Percentiles rank a stretch among this genome's conserved stretches.
phyloP scores from a whole-genome alignment of 306 rosid species.

The Citrullus colocynthis region DNA sequence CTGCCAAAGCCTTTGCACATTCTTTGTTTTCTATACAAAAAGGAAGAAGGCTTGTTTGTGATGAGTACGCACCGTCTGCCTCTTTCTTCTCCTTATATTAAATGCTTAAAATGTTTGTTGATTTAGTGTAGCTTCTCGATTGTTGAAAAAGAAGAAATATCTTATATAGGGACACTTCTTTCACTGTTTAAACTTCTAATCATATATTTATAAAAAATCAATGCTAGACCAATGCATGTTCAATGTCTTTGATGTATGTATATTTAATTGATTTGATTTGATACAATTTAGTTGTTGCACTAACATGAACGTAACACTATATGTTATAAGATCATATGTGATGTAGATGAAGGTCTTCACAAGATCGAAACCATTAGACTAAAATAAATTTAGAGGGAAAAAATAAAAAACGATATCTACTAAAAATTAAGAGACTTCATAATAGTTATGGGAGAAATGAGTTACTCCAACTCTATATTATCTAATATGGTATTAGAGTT shows the following conservation, averaged over 20 bases:
- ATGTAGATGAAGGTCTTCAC: too few relatives aligned
- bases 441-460: too few relatives aligned
- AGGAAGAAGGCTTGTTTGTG: neutral
- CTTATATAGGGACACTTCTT: neutral
- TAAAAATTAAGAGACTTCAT: too few relatives aligned
- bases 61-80: neutral
- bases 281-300: neutral
- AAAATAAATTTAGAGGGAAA: too few relatives aligned
- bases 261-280: neutral
- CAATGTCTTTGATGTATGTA: neutral
- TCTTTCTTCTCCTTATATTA: neutral
- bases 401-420: too few relatives aligned
- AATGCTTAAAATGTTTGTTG: neutral
- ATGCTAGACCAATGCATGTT: neutral
- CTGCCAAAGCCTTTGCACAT: constrained; percentile 1
- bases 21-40: constrained; percentile 4
- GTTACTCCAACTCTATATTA: too few relatives aligned
- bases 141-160: neutral
- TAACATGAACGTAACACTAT: neutral
- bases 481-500: too few relatives aligned
- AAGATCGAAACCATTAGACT: too few relatives aligned
- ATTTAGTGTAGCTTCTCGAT: neutral
- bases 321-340: too few relatives aligned
- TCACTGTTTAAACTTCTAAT: neutral
- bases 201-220: neutral